Conservation (phyloP, 495 filamentous ascomycete species). For the Aspergillus biplanus region DNA sequence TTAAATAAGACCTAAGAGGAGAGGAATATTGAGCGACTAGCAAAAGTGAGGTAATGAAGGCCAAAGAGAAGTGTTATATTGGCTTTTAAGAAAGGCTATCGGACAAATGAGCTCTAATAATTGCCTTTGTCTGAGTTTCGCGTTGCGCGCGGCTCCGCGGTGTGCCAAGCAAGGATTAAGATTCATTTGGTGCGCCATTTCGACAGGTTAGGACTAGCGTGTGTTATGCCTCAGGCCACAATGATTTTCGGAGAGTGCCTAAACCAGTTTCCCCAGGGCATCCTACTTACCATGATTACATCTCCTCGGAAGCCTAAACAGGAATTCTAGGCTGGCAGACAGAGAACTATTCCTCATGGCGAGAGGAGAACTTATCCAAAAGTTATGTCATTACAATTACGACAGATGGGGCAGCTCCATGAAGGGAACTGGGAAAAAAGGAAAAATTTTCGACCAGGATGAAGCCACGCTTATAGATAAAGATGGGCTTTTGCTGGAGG, state of each 20-base stretch:
- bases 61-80: conserved; percentile 2
- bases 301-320: no score
- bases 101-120: conserved; percentile 15
- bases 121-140: conserved; percentile 34
- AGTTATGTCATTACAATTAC: no score
- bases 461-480: no score
- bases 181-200: conserved; percentile 12
- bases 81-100: not conserved
- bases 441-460: no score
- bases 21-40: conserved; percentile 3
- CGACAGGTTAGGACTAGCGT: conserved; percentile 5
- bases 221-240: conserved; percentile 10
- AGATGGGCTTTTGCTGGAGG: no score
- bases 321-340: no score
- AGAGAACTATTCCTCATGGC: no score
- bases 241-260: not conserved
- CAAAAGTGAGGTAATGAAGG: not conserved
- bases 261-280: not conserved
- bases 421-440: no score
- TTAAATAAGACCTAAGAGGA: not conserved
- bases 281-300: no score
- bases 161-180: conserved; percentile 20
- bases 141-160: conserved; percentile 35
- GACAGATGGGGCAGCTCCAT: no score
- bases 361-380: no score